Evolutionary conservation across 345 rosid species (phyloP).

Genomic region (Schrenkiella parvula): DNA sequence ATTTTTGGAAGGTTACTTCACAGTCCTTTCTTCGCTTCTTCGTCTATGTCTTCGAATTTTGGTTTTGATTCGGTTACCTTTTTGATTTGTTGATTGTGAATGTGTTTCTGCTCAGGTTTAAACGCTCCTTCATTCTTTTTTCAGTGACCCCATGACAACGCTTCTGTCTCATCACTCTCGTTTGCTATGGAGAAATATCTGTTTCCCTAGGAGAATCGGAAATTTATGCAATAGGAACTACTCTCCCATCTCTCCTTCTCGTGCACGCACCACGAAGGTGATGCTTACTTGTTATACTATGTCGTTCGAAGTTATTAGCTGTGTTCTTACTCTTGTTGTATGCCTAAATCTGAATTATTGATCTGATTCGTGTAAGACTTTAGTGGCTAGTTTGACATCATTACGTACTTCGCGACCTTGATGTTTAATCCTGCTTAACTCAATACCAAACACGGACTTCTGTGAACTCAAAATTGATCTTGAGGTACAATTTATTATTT

Average conservation of each 20-base stretch:
- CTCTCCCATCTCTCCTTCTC: constrained; percentile 16
- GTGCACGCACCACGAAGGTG: constrained; percentile 25
- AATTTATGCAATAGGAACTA: constrained; percentile 8
- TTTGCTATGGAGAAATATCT: constrained; percentile 22
- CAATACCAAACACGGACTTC: not conserved
- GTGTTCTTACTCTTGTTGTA: not conserved
- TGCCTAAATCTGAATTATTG: not conserved
- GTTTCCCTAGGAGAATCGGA: not conserved
- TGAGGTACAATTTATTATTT: too few species aligned
- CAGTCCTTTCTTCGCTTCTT: constrained; percentile 1
- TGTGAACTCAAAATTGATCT: not conserved
- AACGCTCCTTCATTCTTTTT: not conserved
- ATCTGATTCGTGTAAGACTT: not conserved
- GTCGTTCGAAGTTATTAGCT: not conserved
- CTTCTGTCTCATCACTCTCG: constrained; percentile 27
- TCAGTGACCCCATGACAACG: constrained; percentile 22
- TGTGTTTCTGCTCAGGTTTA: constrained; percentile 2
- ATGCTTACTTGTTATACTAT: not conserved
- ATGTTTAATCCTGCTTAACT: not conserved
- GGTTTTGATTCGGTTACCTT: constrained; percentile 3
- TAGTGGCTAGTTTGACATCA: not conserved
- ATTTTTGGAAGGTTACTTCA: constrained; percentile 1
- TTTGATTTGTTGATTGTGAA: not conserved
- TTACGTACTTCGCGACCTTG: not conserved
- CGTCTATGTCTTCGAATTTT: not conserved